These are phyloP conservation scores for Pisolithus tinctorius DNA, from an alignment of 768 basidiomycete genomes.

Conservation along the genomic window DNA sequence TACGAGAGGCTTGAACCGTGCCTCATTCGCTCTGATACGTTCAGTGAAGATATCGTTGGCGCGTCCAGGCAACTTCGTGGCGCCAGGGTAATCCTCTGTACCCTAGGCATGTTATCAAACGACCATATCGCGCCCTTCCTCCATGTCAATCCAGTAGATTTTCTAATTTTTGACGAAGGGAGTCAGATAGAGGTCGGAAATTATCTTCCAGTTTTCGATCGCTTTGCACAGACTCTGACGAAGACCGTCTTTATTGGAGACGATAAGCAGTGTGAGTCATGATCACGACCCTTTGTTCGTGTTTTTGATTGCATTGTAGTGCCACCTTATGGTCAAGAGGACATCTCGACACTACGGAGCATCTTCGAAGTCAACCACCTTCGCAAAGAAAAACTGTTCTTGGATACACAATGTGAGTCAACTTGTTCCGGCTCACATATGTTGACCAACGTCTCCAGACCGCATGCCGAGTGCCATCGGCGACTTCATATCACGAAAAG, in stretches of 20 bases:
- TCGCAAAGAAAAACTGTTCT: slow-evolving; percentile 37
- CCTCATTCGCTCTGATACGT: slow-evolving; percentile 33
- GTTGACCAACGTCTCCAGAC: slow-evolving; percentile 37
- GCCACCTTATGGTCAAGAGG: slow-evolving; percentile 72
- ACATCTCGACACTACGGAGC: slow-evolving; percentile 56
- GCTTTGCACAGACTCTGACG: slow-evolving; percentile 18
- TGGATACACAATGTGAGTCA: slow-evolving; percentile 67
- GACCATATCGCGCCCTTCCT: slow-evolving; percentile 10
- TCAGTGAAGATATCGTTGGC: slow-evolving; percentile 12
- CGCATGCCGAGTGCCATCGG: slow-evolving; percentile 79
- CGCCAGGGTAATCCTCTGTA: slow-evolving; percentile 38
- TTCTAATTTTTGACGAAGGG: slow-evolving; percentile 41
- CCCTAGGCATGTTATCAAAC: slow-evolving; percentile 40
- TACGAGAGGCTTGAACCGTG: slow-evolving; percentile 29
- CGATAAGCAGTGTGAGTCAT: slow-evolving; percentile 28
- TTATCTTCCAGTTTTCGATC: slow-evolving; percentile 31
- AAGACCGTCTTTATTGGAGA: slow-evolving; percentile 37
- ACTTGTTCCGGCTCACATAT: not conserved
- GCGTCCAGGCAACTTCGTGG: slow-evolving; percentile 21
- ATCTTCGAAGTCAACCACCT: slow-evolving; percentile 71
- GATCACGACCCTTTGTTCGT: not conserved
- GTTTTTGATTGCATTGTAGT: slow-evolving; percentile 35
- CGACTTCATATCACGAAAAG: slow-evolving; percentile 53
- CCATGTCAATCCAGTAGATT: slow-evolving; percentile 27
- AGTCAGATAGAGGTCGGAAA: slow-evolving; percentile 38